phyloP scores from a whole-genome alignment of 208 protist genomes.

The Leishmania martiniquensis region DNA sequence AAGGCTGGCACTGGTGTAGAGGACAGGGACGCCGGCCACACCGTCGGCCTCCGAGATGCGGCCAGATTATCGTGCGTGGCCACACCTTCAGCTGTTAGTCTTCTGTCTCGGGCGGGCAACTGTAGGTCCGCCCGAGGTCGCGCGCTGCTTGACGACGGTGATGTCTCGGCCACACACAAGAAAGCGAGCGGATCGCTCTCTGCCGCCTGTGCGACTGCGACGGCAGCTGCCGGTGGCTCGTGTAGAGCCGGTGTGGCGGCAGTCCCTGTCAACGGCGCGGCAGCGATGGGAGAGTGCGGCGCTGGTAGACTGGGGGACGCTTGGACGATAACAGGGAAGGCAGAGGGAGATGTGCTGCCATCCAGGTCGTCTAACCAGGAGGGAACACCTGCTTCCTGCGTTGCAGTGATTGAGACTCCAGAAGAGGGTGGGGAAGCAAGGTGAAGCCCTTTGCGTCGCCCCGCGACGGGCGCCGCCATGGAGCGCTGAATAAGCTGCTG shows the following conservation, averaged over 20 bases:
- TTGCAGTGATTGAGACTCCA: background rate
- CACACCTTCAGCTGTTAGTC: background rate
- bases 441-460: constrained; percentile 22
- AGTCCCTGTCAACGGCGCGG: background rate
- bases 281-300: background rate
- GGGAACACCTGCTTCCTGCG: background rate
- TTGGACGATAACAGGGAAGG: background rate
- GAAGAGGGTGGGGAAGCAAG: background rate
- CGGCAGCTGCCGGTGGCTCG: background rate
- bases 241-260: background rate
- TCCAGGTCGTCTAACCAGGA: constrained; percentile 23
- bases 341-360: background rate
- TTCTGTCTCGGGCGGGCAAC: background rate
- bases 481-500: background rate
- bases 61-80: background rate
- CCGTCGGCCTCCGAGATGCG: background rate
- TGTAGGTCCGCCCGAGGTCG: background rate
- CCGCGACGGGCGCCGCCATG: constrained; percentile 31
- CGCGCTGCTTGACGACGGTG: background rate
- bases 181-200: constrained; percentile 4
- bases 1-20: constrained; percentile 8
- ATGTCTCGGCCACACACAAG: background rate
- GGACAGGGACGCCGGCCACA: background rate
- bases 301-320: background rate
- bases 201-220: background rate